Base-by-base conservation (phyloP, 2,329 filamentous ascomycete genomes). In the Diaporthe vexans region DNA sequence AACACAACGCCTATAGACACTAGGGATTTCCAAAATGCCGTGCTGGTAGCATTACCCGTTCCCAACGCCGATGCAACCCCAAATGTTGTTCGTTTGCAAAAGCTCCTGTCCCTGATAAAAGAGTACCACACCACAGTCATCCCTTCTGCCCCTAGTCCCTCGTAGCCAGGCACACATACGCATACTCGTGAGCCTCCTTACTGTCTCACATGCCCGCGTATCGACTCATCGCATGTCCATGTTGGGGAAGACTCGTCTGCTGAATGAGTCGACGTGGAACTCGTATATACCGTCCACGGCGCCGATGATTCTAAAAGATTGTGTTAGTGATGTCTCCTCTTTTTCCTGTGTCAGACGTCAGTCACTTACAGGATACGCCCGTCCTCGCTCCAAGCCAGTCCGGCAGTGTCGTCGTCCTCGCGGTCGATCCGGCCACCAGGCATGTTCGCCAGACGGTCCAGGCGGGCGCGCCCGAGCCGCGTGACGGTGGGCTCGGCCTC, bases 231-330 rank as follows among this genome's bases (percentile, higher is more conserved):
- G 86, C 81, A 90, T 83, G 57, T 85, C 84, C 76, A 91, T 83
- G 76, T 87, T 89, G 2, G 91, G 89, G 76, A 87, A 88, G 43
- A 88, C 83, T 81, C 91, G 93, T 75, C 94, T 87, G 73, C 85
- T 87, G 65, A 89, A 86, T 24, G 91, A 78, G 80, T 94, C 91
- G 77, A 95, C 87, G 46, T 88, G 88, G 78, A 94, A 91, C 83
- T 95, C 93, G 79, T 94, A 94, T 71, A 95, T 92, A 73, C 94
- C 94, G 77, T 94, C 91, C 80, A 94, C 91, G 46, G 91, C 89
- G 26, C 89, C 91, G 54, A 92, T 85, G 78, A 89, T 92, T 72
- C 91, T 93, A 69, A 5, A 26, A 7, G 11, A 52, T 1, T 46
- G 24, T 61, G 78, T 81, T 71, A 81, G 81, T 59, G 59, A 9